Evolutionary conservation across 495 filamentous ascomycete genomes (phyloP).

Genomic region (Talaromyces wortmannii): DNA sequence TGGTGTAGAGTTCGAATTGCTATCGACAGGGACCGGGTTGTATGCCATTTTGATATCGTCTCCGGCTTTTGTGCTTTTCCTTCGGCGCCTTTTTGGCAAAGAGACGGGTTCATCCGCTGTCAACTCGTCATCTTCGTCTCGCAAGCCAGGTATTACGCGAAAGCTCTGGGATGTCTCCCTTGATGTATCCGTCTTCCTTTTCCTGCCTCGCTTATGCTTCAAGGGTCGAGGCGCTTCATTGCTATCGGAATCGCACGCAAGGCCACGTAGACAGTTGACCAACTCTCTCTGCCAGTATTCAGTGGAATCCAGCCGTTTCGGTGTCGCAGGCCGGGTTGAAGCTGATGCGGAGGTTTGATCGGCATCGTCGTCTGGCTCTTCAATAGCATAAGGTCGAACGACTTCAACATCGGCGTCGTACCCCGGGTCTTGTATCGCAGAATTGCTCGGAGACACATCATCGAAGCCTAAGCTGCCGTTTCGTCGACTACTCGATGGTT

Average conservation of each 20-base stretch:
- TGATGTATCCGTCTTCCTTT: conserved; percentile 23
- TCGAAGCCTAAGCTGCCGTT: neutral
- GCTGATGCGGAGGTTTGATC: conserved; percentile 2
- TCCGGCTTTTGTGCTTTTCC: conserved; percentile 11
- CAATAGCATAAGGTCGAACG: conserved; percentile 34
- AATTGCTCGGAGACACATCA: neutral
- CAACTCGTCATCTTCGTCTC: neutral
- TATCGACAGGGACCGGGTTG: neutral
- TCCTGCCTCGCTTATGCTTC: conserved; percentile 22
- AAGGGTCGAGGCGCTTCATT: neutral
- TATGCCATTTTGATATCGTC: conserved; percentile 1
- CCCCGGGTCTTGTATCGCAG: neutral
- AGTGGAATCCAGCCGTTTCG: neutral
- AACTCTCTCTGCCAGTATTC: conserved; percentile 27
- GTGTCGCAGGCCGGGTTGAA: conserved; percentile 4
- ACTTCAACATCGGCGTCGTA: conserved; percentile 9
- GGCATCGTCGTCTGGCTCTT: conserved; percentile 34
- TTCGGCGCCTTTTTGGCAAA: conserved; percentile 20
- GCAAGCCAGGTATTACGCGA: neutral
- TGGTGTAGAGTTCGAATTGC: conserved; percentile 6
- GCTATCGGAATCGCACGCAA: conserved; percentile 18
- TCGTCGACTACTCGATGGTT: neutral
- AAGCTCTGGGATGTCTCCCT: neutral
- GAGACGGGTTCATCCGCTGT: conserved; percentile 5
- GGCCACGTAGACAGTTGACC: conserved; percentile 20